A percentile compares a stretch with the other conserved stretches of the same genome.
Conservation (phyloP, 306 rosid species). For the Vigna angularis region DNA sequence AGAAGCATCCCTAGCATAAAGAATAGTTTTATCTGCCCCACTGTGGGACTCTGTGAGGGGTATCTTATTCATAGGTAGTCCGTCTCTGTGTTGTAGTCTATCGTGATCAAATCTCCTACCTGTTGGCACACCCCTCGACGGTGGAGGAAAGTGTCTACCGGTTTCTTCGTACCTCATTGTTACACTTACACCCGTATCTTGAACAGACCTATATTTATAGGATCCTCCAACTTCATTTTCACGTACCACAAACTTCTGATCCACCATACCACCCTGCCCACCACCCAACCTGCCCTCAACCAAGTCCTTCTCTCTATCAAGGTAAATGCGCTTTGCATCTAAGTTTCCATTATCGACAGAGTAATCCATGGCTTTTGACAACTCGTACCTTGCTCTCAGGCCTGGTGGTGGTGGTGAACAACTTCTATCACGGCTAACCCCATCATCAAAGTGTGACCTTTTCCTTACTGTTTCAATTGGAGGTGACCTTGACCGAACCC, state of each 20-base stretch:
- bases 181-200: conserved; percentile 47
- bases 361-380: conserved; percentile 45
- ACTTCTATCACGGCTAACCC: conserved; percentile 49
- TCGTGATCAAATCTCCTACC: conserved; percentile 58
- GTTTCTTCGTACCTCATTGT: conserved; percentile 50
- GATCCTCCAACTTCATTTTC: conserved; percentile 58
- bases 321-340: conserved; percentile 43
- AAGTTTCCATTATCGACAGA: conserved; percentile 51
- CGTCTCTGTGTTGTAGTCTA: conserved; percentile 54
- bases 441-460: conserved; percentile 62
- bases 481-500: conserved; percentile 61
- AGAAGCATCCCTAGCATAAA: conserved; percentile 56
- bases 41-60: conserved; percentile 48
- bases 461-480: conserved; percentile 54
- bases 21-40: conserved; percentile 54
- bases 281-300: conserved; percentile 55
- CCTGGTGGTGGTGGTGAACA: conserved; percentile 55
- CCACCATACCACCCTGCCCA: conserved; percentile 46
- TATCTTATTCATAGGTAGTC: conserved; percentile 55
- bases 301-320: conserved; percentile 58
- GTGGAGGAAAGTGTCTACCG: conserved; percentile 48
- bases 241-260: conserved; percentile 51
- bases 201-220: conserved; percentile 60
- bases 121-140: conserved; percentile 48
- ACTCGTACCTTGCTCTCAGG: conserved; percentile 55